These are phyloP conservation scores for Hsuehochloa calcarea DNA, from an alignment of 176 grass and related monocot species.

Conservation along the genomic window DNA sequence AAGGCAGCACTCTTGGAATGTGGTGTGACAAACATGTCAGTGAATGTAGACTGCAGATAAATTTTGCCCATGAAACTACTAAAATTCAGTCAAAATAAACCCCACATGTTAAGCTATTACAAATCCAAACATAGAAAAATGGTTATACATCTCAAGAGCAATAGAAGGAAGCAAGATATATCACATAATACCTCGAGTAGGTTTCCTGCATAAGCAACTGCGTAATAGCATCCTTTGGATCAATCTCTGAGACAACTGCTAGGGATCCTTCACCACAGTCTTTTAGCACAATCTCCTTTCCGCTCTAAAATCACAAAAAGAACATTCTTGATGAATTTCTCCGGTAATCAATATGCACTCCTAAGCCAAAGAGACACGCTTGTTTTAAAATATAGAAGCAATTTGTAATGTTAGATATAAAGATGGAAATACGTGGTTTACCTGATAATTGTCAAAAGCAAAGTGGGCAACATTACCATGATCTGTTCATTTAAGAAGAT, in stretches of 20 bases:
- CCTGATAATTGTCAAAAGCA: not conserved
- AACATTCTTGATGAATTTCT: not conserved
- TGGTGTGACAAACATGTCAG: not conserved
- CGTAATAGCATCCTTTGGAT: slow-evolving; percentile 53
- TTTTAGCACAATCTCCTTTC: slow-evolving; percentile 45
- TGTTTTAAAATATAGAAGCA: not conserved
- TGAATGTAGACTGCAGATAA: not conserved
- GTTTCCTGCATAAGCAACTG: slow-evolving; percentile 64
- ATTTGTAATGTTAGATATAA: not conserved
- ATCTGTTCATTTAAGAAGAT: slow-evolving; percentile 7
- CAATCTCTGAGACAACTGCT: slow-evolving; percentile 49
- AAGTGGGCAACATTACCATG: not conserved
- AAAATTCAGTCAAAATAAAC: not conserved
- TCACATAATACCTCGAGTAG: slow-evolving; percentile 53
- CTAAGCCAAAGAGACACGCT: not conserved
- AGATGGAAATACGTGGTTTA: slow-evolving; percentile 9
- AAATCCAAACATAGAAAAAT: not conserved
- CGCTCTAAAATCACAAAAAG: slow-evolving; percentile 28
- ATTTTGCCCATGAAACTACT: not conserved
- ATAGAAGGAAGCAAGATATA: not conserved
- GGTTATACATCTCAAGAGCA: not conserved
- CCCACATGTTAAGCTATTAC: not conserved
- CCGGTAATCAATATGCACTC: not conserved
- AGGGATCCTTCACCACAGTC: slow-evolving; percentile 37
- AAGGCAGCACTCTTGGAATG: not conserved